phyloP scores from a whole-genome alignment of 2,329 filamentous ascomycete species.

The Periconia macrospinosa region DNA sequence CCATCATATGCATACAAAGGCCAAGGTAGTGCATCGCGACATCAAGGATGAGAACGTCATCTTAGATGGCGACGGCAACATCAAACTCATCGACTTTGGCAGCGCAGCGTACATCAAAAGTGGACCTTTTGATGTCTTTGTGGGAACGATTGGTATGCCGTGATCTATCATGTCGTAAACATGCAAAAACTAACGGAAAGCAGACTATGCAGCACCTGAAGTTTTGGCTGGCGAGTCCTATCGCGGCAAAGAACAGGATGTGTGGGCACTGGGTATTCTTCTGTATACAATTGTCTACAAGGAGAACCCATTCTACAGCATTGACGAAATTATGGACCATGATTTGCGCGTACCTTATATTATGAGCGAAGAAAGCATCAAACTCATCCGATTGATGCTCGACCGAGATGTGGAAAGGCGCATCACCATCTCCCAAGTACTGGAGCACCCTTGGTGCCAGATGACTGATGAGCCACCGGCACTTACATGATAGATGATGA shows the following conservation, averaged over 20 bases:
- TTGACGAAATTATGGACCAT: conserved; percentile 98
- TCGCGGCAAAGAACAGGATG: conserved; percentile 93
- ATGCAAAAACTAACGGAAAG: conserved; percentile 5
- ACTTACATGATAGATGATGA: background rate
- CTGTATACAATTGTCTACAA: conserved; percentile 99
- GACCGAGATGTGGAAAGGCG: conserved; percentile 83
- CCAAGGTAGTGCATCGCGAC: conserved; percentile 90
- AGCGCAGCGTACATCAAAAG: conserved; percentile 98
- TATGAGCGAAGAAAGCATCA: conserved; percentile 88
- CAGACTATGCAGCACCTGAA: conserved; percentile 98
- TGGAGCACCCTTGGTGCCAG: conserved; percentile 82
- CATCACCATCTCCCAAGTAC: conserved; percentile 83
- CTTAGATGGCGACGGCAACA: conserved; percentile 88
- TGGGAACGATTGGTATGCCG: conserved; percentile 88
- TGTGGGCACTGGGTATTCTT: conserved; percentile 95
- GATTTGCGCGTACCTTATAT: conserved; percentile 88
- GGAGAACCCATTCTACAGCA: conserved; percentile 98
- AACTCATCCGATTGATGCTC: conserved; percentile 89
- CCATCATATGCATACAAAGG: conserved; percentile 87
- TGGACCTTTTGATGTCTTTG: conserved; percentile 97
- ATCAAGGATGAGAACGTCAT: conserved; percentile 99
- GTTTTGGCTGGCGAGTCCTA: conserved; percentile 91
- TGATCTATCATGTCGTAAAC: background rate
- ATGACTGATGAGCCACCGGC: conserved; percentile 10
- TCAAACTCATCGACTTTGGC: conserved; percentile 98